Conservation (phyloP, 805 yeast genomes). For the Candida pini region DNA sequence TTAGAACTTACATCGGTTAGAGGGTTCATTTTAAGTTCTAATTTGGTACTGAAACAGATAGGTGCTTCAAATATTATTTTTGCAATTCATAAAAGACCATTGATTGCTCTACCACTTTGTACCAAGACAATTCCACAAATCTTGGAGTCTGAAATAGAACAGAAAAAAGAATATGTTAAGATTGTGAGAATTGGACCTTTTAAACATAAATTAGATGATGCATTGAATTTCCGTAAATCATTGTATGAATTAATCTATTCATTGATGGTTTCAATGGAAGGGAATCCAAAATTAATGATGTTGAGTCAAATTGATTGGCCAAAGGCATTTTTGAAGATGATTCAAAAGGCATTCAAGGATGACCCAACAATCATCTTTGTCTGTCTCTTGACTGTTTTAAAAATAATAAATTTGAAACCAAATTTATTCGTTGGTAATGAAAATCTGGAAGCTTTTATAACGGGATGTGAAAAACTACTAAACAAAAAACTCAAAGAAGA, state of each 20-base stretch:
- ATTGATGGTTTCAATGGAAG: slow-evolving; percentile 32
- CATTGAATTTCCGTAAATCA: slow-evolving; percentile 65
- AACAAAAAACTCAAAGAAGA: slow-evolving; percentile 48
- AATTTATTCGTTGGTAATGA: slow-evolving; percentile 17
- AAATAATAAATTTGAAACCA: slow-evolving; percentile 30
- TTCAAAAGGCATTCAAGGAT: slow-evolving; percentile 50
- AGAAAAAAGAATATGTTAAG: slow-evolving; percentile 53
- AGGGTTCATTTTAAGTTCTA: slow-evolving; percentile 28
- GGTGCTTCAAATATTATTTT: slow-evolving; percentile 54
- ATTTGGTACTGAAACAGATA: slow-evolving; percentile 53
- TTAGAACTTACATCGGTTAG: slow-evolving; percentile 21
- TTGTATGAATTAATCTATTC: slow-evolving; percentile 66
- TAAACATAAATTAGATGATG: slow-evolving; percentile 76
- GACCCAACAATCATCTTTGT: slow-evolving; percentile 55
- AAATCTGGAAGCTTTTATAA: slow-evolving; percentile 23
- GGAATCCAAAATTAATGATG: slow-evolving; percentile 13
- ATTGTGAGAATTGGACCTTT: slow-evolving; percentile 81
- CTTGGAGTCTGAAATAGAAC: slow-evolving; percentile 45
- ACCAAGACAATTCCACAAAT: slow-evolving; percentile 44
- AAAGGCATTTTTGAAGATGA: slow-evolving; percentile 32
- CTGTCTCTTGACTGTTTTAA: slow-evolving; percentile 40
- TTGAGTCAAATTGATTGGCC: slow-evolving; percentile 22
- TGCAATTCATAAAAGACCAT: slow-evolving; percentile 52
- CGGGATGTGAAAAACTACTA: slow-evolving; percentile 36
- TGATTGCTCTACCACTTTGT: slow-evolving; percentile 39